These are phyloP conservation scores for Oenanthe javanica DNA, from an alignment of 140 eudicot genomes.

Conservation along the genomic window DNA sequence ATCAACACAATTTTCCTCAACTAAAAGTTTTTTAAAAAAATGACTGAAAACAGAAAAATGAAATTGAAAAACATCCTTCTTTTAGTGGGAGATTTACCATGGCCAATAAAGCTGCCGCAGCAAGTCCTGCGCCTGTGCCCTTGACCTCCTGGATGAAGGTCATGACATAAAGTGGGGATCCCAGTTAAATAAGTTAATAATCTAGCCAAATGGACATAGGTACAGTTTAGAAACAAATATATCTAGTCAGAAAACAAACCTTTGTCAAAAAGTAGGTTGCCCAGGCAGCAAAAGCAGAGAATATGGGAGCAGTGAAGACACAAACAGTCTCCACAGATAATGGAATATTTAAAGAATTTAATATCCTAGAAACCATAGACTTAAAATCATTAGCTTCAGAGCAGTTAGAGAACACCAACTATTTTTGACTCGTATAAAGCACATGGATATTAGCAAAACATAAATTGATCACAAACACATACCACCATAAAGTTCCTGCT, in stretches of 20 bases:
- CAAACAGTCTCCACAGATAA: constrained; percentile 98
- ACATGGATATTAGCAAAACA: not conserved
- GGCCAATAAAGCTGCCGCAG: constrained; percentile 92
- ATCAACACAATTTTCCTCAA: not conserved
- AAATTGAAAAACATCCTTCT: not conserved
- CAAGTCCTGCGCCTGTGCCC: constrained; percentile 94
- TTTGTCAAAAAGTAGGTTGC: constrained; percentile 82
- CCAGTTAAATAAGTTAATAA: constrained; percentile 11
- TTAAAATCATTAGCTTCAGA: constrained; percentile 2
- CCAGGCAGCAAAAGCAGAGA: constrained; percentile 98
- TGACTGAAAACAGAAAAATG: not conserved
- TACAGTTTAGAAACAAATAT: constrained; percentile 1
- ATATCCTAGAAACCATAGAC: constrained; percentile 50
- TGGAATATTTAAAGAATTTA: constrained; percentile 85
- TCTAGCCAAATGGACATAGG: not conserved
- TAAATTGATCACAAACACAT: constrained; percentile 13
- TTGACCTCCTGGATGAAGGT: constrained; percentile 70
- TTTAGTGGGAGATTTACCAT: constrained; percentile 47
- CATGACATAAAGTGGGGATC: constrained; percentile 18
- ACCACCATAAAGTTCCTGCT: constrained; percentile 91
- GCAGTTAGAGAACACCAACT: not conserved
- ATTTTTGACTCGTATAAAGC: not conserved
- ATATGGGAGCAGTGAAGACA: constrained; percentile 94
- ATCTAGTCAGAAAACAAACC: constrained; percentile 40
- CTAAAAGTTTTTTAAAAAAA: not conserved